Evolutionary conservation across 225 moss, liverwort and hornwort genomes (phyloP).

Genomic region (Climacium dendroides): DNA sequence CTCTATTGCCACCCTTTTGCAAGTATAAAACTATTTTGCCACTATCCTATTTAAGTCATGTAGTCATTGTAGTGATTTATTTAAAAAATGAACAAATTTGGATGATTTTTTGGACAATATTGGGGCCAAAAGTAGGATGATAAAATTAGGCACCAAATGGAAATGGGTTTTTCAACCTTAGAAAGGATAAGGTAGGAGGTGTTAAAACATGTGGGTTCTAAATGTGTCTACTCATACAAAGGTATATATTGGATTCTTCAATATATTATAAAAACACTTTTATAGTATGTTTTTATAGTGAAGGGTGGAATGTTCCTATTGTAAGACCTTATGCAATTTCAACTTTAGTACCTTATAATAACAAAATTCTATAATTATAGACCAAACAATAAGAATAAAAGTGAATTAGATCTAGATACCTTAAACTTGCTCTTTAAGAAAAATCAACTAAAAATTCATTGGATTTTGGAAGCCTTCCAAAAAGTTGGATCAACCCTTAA

Average conservation of each 20-base stretch:
- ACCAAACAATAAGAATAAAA: neutral
- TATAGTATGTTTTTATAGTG: neutral
- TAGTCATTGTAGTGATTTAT: accelerated
- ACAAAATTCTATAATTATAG: neutral
- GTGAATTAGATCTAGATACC: neutral
- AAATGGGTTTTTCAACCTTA: neutral
- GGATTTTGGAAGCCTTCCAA: neutral
- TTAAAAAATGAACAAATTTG: neutral
- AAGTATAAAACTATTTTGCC: neutral
- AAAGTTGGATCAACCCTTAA: neutral
- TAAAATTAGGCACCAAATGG: neutral
- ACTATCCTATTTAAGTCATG: neutral
- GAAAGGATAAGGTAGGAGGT: neutral
- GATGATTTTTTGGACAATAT: neutral
- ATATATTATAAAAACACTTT: neutral
- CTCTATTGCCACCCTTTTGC: neutral
- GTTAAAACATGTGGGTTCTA: neutral
- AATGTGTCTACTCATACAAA: no score
- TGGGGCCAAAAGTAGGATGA: neutral
- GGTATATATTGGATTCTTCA: neutral
- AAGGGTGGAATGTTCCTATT: neutral
- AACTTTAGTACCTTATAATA: neutral
- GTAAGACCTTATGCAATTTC: neutral
- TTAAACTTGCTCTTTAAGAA: neutral
- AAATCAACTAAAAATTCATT: neutral